Evolutionary conservation across 1,284 basidiomycete genomes (phyloP).

Genomic region (Xanthoconium separans): DNA sequence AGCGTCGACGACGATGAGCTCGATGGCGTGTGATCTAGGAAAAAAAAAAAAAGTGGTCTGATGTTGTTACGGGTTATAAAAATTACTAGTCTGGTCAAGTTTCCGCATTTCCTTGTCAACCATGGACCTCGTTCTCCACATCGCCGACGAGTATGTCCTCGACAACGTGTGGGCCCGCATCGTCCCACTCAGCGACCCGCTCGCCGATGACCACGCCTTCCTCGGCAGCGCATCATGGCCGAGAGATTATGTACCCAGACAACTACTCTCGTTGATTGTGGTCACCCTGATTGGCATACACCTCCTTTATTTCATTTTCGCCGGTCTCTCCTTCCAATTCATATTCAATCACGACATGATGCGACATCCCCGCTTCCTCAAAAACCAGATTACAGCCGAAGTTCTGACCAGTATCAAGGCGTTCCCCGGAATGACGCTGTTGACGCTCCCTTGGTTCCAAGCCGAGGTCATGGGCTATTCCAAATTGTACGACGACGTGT

Average conservation of each 20-base stretch:
- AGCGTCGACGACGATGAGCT: not conserved
- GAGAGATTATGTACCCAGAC: slow-evolving; percentile 77
- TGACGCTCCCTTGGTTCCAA: slow-evolving; percentile 94
- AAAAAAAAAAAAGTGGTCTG: slow-evolving; percentile 29
- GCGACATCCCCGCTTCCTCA: slow-evolving; percentile 91
- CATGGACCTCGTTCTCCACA: slow-evolving; percentile 83
- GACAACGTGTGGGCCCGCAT: slow-evolving; percentile 78
- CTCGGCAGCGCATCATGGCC: slow-evolving; percentile 53
- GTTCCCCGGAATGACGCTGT: slow-evolving; percentile 76
- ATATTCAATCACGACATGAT: slow-evolving; percentile 98
- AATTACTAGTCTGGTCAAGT: slow-evolving; percentile 2
- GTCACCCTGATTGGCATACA: slow-evolving; percentile 84
- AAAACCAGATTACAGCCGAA: slow-evolving; percentile 84
- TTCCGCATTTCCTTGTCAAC: not conserved
- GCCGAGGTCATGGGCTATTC: slow-evolving; percentile 89
- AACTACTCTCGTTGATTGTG: slow-evolving; percentile 71
- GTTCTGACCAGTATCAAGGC: slow-evolving; percentile 76
- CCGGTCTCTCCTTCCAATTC: slow-evolving; percentile 78
- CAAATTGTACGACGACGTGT: slow-evolving; percentile 75
- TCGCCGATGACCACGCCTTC: slow-evolving; percentile 28
- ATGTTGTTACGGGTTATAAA: slow-evolving; percentile 28
- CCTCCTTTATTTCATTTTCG: slow-evolving; percentile 85
- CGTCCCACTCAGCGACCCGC: slow-evolving; percentile 53
- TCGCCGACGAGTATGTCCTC: slow-evolving; percentile 74
- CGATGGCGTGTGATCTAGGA: slow-evolving; percentile 19